Evolutionary conservation across 2,329 filamentous ascomycete genomes (phyloP).

Genomic region (Xylariomycetidae sp.): DNA sequence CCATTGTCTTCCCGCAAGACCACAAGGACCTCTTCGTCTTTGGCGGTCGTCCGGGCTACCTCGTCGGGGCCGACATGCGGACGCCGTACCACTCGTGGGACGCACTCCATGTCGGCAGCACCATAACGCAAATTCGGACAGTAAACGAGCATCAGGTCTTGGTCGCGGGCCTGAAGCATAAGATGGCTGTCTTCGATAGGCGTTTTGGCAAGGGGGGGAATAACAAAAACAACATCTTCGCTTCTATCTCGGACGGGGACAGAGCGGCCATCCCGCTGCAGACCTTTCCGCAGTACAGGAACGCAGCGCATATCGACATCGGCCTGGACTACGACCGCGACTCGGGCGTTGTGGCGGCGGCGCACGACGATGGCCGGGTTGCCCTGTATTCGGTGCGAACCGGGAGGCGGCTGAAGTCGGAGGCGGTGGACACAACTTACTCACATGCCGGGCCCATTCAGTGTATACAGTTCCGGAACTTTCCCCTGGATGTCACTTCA

Average conservation of each 20-base stretch:
- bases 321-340: conserved; percentile 47
- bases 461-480: conserved; percentile 40
- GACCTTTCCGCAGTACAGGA: conserved; percentile 46
- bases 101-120: conserved; percentile 29
- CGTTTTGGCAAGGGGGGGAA: conserved; percentile 38
- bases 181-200: conserved; percentile 53
- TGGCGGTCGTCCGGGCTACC: conserved; percentile 43
- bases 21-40: conserved; percentile 44
- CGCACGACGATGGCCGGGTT: conserved; percentile 45
- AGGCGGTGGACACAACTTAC: conserved; percentile 12
- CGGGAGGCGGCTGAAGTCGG: conserved; percentile 33
- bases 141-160: conserved; percentile 47
- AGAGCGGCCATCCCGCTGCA: background rate
- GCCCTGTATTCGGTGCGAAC: conserved; percentile 45
- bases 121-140: conserved; percentile 46
- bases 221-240: background rate
- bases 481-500: conserved; percentile 38
- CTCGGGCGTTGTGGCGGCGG: conserved; percentile 49
- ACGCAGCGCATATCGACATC: conserved; percentile 41
- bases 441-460: conserved; percentile 29
- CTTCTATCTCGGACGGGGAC: background rate
- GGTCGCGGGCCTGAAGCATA: conserved; percentile 44
- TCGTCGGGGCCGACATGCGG: conserved; percentile 45
- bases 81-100: conserved; percentile 12
- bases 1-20: conserved; percentile 41